phyloP scores from a whole-genome alignment of 306 rosid genomes.

The Corylus heterophylla region DNA sequence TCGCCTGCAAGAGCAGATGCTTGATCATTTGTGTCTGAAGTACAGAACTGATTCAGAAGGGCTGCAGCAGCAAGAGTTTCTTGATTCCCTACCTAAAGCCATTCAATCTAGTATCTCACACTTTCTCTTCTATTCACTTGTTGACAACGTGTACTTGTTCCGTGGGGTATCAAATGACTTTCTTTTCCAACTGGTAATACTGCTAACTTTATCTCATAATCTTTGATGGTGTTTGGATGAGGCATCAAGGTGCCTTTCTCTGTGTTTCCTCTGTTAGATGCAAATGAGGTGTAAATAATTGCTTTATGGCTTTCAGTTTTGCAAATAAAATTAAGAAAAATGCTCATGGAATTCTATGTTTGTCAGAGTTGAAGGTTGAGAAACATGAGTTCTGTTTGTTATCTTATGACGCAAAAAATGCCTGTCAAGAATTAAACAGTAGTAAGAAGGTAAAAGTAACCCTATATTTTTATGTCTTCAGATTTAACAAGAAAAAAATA shows the following conservation, averaged over 20 bases:
- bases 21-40: slow-evolving; percentile 72
- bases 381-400: background rate
- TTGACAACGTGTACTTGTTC: slow-evolving; percentile 66
- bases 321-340: background rate
- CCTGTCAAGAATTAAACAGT: background rate
- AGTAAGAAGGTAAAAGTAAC: background rate
- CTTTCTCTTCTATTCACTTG: slow-evolving; percentile 58
- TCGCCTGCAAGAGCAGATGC: slow-evolving; percentile 79
- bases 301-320: slow-evolving; percentile 2
- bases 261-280: background rate
- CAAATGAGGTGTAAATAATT: background rate
- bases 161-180: slow-evolving; percentile 69
- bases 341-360: no score
- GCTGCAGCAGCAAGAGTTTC: slow-evolving; percentile 77
- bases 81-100: slow-evolving; percentile 81
- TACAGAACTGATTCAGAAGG: slow-evolving; percentile 80
- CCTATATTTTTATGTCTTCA: background rate
- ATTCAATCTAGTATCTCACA: slow-evolving; percentile 68
- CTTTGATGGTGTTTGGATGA: background rate
- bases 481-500: slow-evolving; percentile 6
- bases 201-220: background rate
- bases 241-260: background rate
- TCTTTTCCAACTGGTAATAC: slow-evolving; percentile 77
- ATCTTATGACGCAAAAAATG: background rate
- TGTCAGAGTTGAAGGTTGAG: no score